Evolutionary conservation across 2,329 filamentous ascomycete genomes (phyloP).

Genomic region (Beauveria sp.): DNA sequence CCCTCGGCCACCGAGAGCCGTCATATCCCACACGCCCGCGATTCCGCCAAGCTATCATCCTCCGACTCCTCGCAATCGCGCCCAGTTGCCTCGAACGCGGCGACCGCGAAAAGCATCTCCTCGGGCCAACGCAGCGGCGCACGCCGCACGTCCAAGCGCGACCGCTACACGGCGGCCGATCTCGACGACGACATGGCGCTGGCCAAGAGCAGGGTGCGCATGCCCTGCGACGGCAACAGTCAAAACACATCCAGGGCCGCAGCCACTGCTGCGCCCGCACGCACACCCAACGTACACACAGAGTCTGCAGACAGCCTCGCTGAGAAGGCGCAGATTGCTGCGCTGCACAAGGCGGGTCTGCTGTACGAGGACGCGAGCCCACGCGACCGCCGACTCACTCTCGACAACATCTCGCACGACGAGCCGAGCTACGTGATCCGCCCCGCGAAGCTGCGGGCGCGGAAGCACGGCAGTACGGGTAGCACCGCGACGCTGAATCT

Average conservation of each 20-base stretch:
- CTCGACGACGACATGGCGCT: conserved; percentile 4
- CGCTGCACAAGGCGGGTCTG: background rate
- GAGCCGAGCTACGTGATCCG: conserved; percentile 1
- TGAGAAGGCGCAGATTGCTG: background rate
- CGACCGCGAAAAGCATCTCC: background rate
- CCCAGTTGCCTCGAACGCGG: background rate
- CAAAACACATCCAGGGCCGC: background rate
- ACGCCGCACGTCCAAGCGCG: background rate
- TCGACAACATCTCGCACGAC: conserved; percentile 4
- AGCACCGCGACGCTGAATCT: background rate
- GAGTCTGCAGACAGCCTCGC: background rate
- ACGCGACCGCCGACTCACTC: background rate
- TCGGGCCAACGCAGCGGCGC: background rate
- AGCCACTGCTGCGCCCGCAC: background rate
- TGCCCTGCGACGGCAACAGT: background rate
- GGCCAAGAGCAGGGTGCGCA: background rate
- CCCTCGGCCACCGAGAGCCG: background rate
- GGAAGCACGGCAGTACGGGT: background rate
- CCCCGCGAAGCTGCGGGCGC: background rate
- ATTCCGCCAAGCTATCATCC: background rate
- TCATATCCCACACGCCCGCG: background rate
- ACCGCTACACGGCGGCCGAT: background rate
- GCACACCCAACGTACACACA: background rate
- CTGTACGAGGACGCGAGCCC: background rate
- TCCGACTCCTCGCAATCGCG: background rate